Evolutionary conservation across 352 stramenopile species (phyloP).

Genomic region (Phytophthora rubi): DNA sequence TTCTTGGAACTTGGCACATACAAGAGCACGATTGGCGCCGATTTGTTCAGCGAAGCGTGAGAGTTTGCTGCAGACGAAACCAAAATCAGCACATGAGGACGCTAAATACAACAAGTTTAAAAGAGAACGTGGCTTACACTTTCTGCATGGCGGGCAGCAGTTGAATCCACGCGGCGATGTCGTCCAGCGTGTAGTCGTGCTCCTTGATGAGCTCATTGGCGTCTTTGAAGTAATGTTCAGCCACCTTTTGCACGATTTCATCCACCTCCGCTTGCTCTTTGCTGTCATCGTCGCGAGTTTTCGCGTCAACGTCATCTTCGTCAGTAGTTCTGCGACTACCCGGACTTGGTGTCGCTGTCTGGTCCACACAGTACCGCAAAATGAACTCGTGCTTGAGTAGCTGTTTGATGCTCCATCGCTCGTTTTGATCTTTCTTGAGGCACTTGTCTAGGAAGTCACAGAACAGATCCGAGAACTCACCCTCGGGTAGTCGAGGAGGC

Average conservation of each 20-base stretch:
- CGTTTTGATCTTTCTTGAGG: conserved; percentile 77
- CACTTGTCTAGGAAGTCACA: conserved; percentile 85
- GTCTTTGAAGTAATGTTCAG: conserved; percentile 82
- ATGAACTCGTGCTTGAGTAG: conserved; percentile 79
- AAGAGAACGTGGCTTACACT: conserved; percentile 43
- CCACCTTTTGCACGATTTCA: conserved; percentile 80
- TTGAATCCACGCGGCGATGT: conserved; percentile 81
- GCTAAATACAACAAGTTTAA: neutral
- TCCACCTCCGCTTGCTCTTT: conserved; percentile 80
- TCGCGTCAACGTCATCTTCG: conserved; percentile 33
- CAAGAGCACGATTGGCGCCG: conserved; percentile 49
- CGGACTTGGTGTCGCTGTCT: conserved; percentile 19
- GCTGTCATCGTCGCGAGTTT: conserved; percentile 47
- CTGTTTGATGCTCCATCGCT: conserved; percentile 85
- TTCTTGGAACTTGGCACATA: conserved; percentile 77
- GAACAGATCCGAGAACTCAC: conserved; percentile 79
- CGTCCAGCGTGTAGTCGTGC: conserved; percentile 69
- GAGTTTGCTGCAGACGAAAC: conserved; percentile 63
- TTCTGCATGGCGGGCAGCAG: conserved; percentile 84
- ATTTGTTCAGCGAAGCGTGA: conserved; percentile 81
- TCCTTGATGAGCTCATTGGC: conserved; percentile 78
- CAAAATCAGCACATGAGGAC: conserved; percentile 4
- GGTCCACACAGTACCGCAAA: conserved; percentile 45
- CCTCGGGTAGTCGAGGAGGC: conserved; percentile 69
- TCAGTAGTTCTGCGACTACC: conserved; percentile 23